Conservation (phyloP, 805 yeast species). For the Blastobotrys attinorum region DNA sequence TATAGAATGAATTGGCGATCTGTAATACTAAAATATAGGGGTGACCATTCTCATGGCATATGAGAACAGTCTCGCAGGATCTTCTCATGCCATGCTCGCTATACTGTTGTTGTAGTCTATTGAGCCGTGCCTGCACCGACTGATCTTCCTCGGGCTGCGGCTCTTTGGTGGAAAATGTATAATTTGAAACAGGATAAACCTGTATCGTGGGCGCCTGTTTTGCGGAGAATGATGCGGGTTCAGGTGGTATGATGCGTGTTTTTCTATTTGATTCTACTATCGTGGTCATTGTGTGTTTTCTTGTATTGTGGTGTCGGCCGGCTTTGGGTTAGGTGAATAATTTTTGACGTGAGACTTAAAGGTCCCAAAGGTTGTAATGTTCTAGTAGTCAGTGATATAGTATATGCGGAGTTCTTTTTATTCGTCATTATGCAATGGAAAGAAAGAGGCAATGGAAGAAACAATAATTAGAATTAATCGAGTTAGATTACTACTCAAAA, state of each 20-base stretch:
- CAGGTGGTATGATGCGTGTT: constrained; percentile 9
- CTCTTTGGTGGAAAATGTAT: constrained; percentile 25
- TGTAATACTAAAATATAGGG: constrained; percentile 27
- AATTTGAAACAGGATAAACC: constrained; percentile 27
- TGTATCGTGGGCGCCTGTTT: constrained; percentile 15
- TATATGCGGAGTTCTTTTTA: no score
- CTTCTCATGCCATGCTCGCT: constrained; percentile 26
- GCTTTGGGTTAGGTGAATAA: no score
- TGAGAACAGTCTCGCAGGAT: constrained; percentile 25
- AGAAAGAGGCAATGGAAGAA: no score
- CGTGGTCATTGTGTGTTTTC: constrained; percentile 33
- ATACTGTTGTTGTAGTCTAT: constrained; percentile 24
- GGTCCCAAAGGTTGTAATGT: no score
- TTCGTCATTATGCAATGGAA: no score
- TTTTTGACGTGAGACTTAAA: no score
- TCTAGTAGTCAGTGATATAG: no score
- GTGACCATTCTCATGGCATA: constrained; percentile 29
- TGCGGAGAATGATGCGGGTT: background rate
- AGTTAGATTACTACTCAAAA: no score
- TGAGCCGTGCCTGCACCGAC: constrained; percentile 22
- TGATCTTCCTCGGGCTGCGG: constrained; percentile 27
- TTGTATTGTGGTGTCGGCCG: no score
- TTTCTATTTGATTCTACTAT: constrained; percentile 17
- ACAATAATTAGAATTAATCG: no score
- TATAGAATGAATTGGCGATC: constrained; percentile 27